Conservation (phyloP, 208 protist genomes). For the Trypanosoma theileri region DNA sequence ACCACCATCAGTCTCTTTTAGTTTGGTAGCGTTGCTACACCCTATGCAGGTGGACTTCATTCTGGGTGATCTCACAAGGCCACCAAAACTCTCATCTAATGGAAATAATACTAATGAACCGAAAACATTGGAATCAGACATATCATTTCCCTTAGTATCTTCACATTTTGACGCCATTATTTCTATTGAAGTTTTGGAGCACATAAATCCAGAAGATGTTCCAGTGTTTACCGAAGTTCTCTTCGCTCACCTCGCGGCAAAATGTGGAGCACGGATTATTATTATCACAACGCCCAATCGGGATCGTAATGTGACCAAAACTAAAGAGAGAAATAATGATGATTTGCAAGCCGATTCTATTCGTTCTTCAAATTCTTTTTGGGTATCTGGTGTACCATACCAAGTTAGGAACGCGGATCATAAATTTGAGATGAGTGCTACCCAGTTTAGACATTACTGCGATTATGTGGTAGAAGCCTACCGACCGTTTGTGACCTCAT, state of each 20-base stretch:
- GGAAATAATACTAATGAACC: background rate
- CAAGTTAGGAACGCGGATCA: slow-evolving; percentile 40
- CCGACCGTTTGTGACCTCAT: slow-evolving; percentile 29
- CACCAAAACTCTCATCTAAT: slow-evolving; percentile 5
- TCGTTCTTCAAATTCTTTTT: background rate
- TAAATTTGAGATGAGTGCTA: slow-evolving; percentile 57
- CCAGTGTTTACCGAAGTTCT: slow-evolving; percentile 47
- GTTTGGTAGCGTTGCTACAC: slow-evolving; percentile 25
- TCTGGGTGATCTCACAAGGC: slow-evolving; percentile 43
- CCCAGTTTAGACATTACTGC: slow-evolving; percentile 48
- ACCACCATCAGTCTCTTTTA: slow-evolving; percentile 8
- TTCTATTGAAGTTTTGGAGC: slow-evolving; percentile 64
- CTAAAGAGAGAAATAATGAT: background rate
- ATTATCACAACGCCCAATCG: slow-evolving; percentile 60
- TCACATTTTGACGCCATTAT: slow-evolving; percentile 41
- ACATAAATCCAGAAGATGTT: slow-evolving; percentile 45
- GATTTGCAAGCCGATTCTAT: background rate
- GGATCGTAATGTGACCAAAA: slow-evolving; percentile 32
- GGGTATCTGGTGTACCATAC: background rate
- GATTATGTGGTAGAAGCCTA: slow-evolving; percentile 42
- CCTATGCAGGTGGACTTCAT: slow-evolving; percentile 37
- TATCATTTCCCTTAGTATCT: background rate
- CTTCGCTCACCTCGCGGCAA: slow-evolving; percentile 38
- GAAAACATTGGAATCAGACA: background rate
- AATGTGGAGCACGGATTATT: slow-evolving; percentile 32